phyloP scores from a whole-genome alignment of 768 basidiomycete genomes.

The Tubosaeta sp. region DNA sequence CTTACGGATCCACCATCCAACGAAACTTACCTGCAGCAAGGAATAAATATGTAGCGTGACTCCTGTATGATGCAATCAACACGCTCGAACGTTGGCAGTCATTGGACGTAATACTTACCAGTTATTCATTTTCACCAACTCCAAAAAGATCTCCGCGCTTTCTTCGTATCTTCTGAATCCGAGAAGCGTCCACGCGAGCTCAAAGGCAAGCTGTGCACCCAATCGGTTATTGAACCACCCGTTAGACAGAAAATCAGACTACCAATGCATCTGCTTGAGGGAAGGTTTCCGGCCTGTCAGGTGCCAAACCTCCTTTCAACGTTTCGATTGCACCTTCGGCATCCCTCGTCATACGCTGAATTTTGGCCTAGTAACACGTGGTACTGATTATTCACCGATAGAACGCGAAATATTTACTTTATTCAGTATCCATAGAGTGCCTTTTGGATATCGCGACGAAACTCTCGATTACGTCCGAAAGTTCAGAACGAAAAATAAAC shows the following conservation, averaged over 20 bases:
- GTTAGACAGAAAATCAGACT: background rate
- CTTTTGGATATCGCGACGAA: conserved; percentile 55
- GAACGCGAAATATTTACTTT: conserved; percentile 36
- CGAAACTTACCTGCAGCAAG: conserved; percentile 58
- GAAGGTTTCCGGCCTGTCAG: conserved; percentile 51
- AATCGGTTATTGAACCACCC: background rate
- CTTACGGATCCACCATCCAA: background rate
- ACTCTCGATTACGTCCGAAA: conserved; percentile 35
- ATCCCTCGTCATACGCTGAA: conserved; percentile 67
- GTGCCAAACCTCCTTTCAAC: conserved; percentile 53
- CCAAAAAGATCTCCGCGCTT: conserved; percentile 61
- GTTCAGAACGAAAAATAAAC: background rate
- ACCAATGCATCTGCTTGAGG: conserved; percentile 72
- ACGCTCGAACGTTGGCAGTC: background rate
- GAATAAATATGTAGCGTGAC: conserved; percentile 75
- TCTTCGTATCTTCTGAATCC: conserved; percentile 62
- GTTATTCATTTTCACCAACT: conserved; percentile 60
- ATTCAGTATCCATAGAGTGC: conserved; percentile 72
- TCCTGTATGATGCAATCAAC: conserved; percentile 39
- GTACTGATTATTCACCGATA: background rate
- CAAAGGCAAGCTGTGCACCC: conserved; percentile 59
- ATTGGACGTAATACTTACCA: conserved; percentile 43
- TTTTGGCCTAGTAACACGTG: conserved; percentile 51
- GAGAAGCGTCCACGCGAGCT: conserved; percentile 74
- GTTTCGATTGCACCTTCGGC: conserved; percentile 61